Evolutionary conservation across 2,329 filamentous ascomycete genomes (phyloP).

Genomic region (Penicillium thymicola): DNA sequence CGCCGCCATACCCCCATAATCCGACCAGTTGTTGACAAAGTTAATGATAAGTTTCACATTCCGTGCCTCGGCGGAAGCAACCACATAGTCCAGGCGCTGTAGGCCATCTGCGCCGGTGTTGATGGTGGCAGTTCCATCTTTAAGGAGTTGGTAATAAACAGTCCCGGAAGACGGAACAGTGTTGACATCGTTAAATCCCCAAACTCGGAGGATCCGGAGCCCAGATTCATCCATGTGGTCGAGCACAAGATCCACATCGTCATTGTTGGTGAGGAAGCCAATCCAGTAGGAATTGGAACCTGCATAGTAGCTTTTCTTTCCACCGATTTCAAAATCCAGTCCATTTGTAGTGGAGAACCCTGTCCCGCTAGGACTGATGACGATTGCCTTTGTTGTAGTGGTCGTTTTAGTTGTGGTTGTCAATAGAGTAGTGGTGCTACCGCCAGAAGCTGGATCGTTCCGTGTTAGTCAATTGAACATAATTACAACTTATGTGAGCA

Average conservation of each 20-base stretch:
- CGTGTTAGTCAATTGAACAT: background rate
- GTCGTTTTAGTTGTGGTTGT: slow-evolving; percentile 2
- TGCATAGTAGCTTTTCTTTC: slow-evolving; percentile 43
- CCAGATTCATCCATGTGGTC: slow-evolving; percentile 36
- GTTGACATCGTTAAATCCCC: slow-evolving; percentile 54
- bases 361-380: background rate
- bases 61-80: slow-evolving; percentile 56
- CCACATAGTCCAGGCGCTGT: slow-evolving; percentile 63
- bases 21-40: slow-evolving; percentile 65
- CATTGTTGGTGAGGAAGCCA: slow-evolving; percentile 48
- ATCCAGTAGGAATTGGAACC: slow-evolving; percentile 55
- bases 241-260: slow-evolving; percentile 47
- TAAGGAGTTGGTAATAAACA: slow-evolving; percentile 46
- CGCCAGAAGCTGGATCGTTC: background rate
- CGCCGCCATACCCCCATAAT: slow-evolving; percentile 63
- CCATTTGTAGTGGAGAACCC: slow-evolving; percentile 25
- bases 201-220: slow-evolving; percentile 51
- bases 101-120: slow-evolving; percentile 63
- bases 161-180: slow-evolving; percentile 40
- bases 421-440: background rate
- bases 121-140: slow-evolving; percentile 48
- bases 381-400: slow-evolving; percentile 8
- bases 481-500: background rate
- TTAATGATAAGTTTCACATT: slow-evolving; percentile 60
- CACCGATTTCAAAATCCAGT: slow-evolving; percentile 40